Percentiles rank a stretch among this genome's conserved stretches.
phyloP scores from a whole-genome alignment of 495 filamentous ascomycete species.

The Stereocaulon alpinum region DNA sequence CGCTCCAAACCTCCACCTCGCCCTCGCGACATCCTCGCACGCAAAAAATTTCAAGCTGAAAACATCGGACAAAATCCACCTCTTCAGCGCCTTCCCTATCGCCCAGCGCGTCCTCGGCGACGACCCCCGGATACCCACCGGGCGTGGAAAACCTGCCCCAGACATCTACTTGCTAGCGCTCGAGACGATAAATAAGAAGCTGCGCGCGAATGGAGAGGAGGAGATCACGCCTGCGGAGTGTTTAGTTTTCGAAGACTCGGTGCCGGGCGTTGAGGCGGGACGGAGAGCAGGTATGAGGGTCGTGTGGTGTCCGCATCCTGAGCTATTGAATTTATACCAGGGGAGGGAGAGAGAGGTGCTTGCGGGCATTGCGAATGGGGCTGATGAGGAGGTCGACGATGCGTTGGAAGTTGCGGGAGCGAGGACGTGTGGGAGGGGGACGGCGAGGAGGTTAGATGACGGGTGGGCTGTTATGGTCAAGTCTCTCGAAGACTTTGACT shows the following conservation, averaged over 20 bases:
- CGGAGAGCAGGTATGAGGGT: constrained; percentile 91
- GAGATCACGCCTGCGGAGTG: constrained; percentile 77
- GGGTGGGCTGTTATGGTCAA: constrained; percentile 58
- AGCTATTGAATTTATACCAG: constrained; percentile 60
- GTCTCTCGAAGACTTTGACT: constrained; percentile 62
- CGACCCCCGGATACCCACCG: constrained; percentile 66
- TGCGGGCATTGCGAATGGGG: constrained; percentile 67
- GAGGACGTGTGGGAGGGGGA: constrained; percentile 34
- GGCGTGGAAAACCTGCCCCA: constrained; percentile 82
- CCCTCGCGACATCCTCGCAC: constrained; percentile 75
- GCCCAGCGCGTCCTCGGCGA: constrained; percentile 72
- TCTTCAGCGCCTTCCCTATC: constrained; percentile 64
- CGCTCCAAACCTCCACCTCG: constrained; percentile 57
- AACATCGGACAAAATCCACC: constrained; percentile 56
- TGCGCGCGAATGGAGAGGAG: constrained; percentile 46
- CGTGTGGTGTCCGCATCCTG: constrained; percentile 82
- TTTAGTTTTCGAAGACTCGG: constrained; percentile 91
- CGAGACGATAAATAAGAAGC: constrained; percentile 65
- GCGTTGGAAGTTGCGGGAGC: constrained; percentile 33
- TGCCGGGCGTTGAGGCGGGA: constrained; percentile 85
- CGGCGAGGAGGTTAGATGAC: constrained; percentile 49
- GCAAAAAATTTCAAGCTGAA: constrained; percentile 66
- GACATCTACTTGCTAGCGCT: constrained; percentile 92
- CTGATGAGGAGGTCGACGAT: constrained; percentile 41
- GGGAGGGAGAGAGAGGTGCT: constrained; percentile 75